Evolutionary conservation across 176 grass and related monocot genomes (phyloP).

Genomic region (Phoenix roebelenii): DNA sequence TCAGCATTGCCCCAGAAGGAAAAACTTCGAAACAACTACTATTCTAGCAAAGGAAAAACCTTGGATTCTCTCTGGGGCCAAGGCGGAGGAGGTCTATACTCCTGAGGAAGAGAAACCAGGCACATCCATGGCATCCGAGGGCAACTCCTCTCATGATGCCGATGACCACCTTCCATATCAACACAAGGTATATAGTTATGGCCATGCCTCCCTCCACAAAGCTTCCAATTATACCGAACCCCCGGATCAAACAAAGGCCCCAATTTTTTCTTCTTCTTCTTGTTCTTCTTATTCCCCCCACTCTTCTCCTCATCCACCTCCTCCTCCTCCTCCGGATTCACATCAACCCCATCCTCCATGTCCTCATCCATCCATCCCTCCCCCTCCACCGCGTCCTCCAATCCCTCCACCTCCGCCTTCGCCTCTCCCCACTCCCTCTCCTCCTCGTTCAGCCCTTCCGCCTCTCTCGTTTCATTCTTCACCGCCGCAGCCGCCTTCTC

Average conservation of each 20-base stretch:
- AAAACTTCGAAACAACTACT: not conserved
- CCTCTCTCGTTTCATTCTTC: not conserved
- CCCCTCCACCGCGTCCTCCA: constrained; percentile 27
- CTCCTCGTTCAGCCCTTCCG: constrained; percentile 10
- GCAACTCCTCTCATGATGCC: constrained; percentile 78
- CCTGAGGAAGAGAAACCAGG: constrained; percentile 68
- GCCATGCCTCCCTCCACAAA: constrained; percentile 63
- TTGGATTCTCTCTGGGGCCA: constrained; percentile 80
- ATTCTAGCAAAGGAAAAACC: constrained; percentile 21
- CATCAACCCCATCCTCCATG: constrained; percentile 21
- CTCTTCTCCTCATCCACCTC: constrained; percentile 14
- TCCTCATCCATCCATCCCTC: constrained; percentile 35
- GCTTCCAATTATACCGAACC: constrained; percentile 73
- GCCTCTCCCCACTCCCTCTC: constrained; percentile 11
- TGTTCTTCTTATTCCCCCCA: constrained; percentile 11
- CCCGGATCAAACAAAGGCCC: constrained; percentile 59
- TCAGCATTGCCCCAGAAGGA: constrained; percentile 4
- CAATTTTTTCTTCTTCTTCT: constrained; percentile 45
- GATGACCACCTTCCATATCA: constrained; percentile 70
- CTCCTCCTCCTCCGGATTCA: constrained; percentile 19
- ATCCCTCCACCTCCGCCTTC: constrained; percentile 33
- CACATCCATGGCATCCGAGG: constrained; percentile 58
- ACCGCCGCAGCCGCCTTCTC: not conserved
- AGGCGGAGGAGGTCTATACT: constrained; percentile 48
- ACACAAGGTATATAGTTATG: constrained; percentile 66